Evolutionary conservation across 202 grass and related monocot genomes (phyloP).

Genomic region (Hordeum pubiflorum): DNA sequence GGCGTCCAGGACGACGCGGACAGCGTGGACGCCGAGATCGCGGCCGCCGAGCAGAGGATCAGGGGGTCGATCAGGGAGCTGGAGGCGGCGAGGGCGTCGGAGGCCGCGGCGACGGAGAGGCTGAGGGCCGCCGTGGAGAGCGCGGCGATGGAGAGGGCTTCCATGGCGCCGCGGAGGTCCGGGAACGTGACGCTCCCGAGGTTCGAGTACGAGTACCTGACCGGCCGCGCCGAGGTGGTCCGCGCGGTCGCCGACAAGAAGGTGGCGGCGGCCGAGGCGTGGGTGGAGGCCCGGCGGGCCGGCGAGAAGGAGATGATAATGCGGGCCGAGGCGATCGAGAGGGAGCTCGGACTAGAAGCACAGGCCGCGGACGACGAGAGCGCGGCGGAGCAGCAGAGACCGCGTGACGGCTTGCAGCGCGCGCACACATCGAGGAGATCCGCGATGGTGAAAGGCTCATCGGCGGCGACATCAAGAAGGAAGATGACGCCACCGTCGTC

Average conservation of each 20-base stretch:
- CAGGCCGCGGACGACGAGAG: neutral
- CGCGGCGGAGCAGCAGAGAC: slow-evolving; percentile 6
- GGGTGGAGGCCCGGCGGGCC: slow-evolving; percentile 46
- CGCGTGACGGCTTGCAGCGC: slow-evolving; percentile 5
- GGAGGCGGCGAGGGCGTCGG: slow-evolving; percentile 11
- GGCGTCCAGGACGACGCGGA: slow-evolving; percentile 20
- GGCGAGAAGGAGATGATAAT: slow-evolving; percentile 63
- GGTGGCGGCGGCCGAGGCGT: slow-evolving; percentile 48
- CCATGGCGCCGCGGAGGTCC: neutral
- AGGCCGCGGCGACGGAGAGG: slow-evolving; percentile 35
- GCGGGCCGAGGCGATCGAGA: slow-evolving; percentile 37
- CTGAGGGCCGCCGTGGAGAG: slow-evolving; percentile 30
- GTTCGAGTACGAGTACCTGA: slow-evolving; percentile 76
- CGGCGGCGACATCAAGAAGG: slow-evolving; percentile 3
- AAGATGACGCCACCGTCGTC: slow-evolving; percentile 20
- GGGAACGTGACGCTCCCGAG: slow-evolving; percentile 44
- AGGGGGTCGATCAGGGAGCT: slow-evolving; percentile 20
- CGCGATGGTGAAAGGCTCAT: neutral
- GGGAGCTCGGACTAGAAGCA: slow-evolving; percentile 1
- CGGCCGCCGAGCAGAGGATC: slow-evolving; percentile 10
- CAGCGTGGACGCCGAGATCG: slow-evolving; percentile 5
- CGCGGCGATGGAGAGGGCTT: neutral
- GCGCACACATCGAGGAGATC: neutral
- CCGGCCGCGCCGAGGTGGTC: slow-evolving; percentile 19
- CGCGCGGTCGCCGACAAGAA: slow-evolving; percentile 54